These are phyloP conservation scores for Drechslerella coelobrocha DNA, from an alignment of 2,329 filamentous ascomycete species.

Conservation along the genomic window DNA sequence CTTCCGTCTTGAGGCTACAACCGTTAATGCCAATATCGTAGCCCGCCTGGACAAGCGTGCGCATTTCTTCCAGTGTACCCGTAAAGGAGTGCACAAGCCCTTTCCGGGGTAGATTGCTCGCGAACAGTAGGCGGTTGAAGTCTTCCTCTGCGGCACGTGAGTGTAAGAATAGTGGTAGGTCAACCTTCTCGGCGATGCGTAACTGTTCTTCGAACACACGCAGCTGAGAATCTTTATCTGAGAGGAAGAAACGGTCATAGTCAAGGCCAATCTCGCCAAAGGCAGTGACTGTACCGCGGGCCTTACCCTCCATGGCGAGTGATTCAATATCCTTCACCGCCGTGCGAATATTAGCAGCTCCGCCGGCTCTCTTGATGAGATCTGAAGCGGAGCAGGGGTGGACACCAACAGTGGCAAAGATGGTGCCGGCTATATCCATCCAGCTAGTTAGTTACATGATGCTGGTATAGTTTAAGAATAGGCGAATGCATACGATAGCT, in stretches of 20 bases:
- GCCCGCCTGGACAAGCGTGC: conserved; percentile 76
- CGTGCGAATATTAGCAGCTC: conserved; percentile 2
- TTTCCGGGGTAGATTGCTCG: conserved; percentile 61
- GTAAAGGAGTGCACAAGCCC: conserved; percentile 96
- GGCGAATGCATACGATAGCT: conserved; percentile 78
- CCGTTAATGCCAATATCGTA: conserved; percentile 95
- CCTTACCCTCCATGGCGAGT: conserved; percentile 69
- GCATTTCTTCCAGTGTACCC: conserved; percentile 83
- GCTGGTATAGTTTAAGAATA: no score
- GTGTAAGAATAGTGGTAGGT: conserved; percentile 89
- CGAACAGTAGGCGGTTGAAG: conserved; percentile 73
- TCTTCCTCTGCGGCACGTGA: conserved; percentile 85
- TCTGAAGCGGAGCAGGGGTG: conserved; percentile 87
- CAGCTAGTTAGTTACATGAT: no score
- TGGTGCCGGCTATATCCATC: conserved; percentile 69
- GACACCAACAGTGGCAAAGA: conserved; percentile 90
- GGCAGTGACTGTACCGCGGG: conserved; percentile 70
- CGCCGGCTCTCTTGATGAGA: conserved; percentile 69
- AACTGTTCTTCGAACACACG: conserved; percentile 86
- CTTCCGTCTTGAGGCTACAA: conserved; percentile 91
- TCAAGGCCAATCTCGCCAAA: conserved; percentile 96
- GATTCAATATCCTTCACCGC: conserved; percentile 67
- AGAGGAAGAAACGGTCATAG: conserved; percentile 88
- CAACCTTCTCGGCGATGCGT: conserved; percentile 75
- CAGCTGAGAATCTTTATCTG: conserved; percentile 77